phyloP scores from a whole-genome alignment of 2,329 filamentous ascomycete genomes.

The Fusarium temperatum region DNA sequence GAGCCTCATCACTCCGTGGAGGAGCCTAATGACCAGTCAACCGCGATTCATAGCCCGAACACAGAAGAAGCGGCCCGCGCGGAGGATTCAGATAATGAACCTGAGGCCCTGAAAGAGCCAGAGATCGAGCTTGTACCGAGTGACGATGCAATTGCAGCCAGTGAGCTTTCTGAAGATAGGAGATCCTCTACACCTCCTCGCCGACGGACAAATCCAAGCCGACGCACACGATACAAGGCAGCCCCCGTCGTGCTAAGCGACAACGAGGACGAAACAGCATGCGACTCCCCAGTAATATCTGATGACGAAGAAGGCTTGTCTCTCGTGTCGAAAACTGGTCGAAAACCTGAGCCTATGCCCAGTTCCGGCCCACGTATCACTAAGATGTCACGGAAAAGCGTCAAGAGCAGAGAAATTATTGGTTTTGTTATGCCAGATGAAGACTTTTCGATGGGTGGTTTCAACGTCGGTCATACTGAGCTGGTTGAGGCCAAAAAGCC shows the following conservation, averaged over 20 bases:
- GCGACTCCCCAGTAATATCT: neutral
- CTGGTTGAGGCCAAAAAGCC: neutral
- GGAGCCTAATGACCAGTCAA: neutral
- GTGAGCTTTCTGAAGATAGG: neutral
- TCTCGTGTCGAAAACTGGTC: neutral
- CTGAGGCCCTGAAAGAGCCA: neutral
- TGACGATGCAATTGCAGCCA: neutral
- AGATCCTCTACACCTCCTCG: neutral
- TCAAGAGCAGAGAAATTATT: slow-evolving; percentile 59
- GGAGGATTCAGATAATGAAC: neutral
- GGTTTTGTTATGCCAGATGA: slow-evolving; percentile 46
- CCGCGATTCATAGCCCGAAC: neutral
- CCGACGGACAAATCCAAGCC: slow-evolving; percentile 18
- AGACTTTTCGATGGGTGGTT: slow-evolving; percentile 15
- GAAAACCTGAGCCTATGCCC: slow-evolving; percentile 1
- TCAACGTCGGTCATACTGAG: slow-evolving; percentile 19
- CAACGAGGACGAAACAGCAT: slow-evolving; percentile 1
- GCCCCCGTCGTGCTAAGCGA: slow-evolving; percentile 11
- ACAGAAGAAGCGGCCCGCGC: neutral
- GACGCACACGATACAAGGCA: slow-evolving; percentile 7
- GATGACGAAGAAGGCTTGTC: neutral
- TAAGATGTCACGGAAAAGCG: slow-evolving; percentile 52
- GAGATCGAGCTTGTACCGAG: neutral
- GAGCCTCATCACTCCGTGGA: neutral
- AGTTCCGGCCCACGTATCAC: slow-evolving; percentile 50